Percentiles rank a stretch among this genome's conserved stretches.
Evolutionary conservation across 2,329 filamentous ascomycete genomes (phyloP).

Genomic region (Sporothrix humicola): DNA sequence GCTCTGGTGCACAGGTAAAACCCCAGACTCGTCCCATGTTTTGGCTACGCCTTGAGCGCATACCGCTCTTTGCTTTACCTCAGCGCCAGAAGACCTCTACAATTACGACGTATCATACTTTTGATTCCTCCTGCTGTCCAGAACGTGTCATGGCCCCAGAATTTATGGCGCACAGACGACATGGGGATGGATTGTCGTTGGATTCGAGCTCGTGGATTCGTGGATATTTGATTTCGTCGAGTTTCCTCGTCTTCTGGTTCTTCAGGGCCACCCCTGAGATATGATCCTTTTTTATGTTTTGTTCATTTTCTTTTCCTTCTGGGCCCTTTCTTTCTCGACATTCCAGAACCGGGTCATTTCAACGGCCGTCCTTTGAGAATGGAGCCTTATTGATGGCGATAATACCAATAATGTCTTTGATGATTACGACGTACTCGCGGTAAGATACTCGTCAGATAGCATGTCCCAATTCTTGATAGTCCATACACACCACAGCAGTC

Average conservation of each 20-base stretch:
- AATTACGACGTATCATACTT: slow-evolving; percentile 1
- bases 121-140: no score
- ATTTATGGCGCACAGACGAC: slow-evolving; percentile 6
- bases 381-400: not conserved
- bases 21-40: slow-evolving; percentile 20
- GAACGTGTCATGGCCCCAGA: not conserved
- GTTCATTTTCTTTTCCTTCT: not conserved
- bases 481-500: no score
- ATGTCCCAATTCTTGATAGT: no score
- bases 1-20: not conserved
- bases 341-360: slow-evolving; percentile 13
- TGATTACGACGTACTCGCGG: no score
- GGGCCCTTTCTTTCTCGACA: not conserved
- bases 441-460: no score
- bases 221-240: not conserved
- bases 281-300: not conserved
- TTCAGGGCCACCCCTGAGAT: not conserved
- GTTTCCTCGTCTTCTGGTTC: no score
- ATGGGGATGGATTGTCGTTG: slow-evolving; percentile 18
- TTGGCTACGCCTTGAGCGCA: not conserved
- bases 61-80: slow-evolving; percentile 1
- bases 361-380: not conserved
- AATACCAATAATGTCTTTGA: no score
- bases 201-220: not conserved
- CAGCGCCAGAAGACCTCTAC: not conserved